A percentile compares a stretch with the other conserved stretches of the same genome.
Conservation (phyloP, 768 basidiomycete genomes). For the Kwoniella botswanensis region DNA sequence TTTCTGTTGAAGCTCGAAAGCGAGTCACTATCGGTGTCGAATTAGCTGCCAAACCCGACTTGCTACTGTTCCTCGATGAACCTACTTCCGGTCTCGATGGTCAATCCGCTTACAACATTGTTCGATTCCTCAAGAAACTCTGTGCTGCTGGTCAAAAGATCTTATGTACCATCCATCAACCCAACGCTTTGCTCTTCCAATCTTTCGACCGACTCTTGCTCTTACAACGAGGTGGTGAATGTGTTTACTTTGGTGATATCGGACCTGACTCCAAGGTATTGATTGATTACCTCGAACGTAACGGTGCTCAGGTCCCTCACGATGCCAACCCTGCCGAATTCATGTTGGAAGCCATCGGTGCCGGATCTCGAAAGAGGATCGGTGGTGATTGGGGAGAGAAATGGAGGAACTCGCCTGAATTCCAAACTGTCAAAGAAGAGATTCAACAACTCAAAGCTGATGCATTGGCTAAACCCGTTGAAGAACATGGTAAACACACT, state of each 20-base stretch:
- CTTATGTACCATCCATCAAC: slow-evolving; percentile 89
- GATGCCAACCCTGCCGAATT: slow-evolving; percentile 79
- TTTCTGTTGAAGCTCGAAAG: slow-evolving; percentile 72
- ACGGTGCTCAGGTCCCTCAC: slow-evolving; percentile 70
- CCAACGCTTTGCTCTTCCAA: slow-evolving; percentile 82
- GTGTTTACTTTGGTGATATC: slow-evolving; percentile 72
- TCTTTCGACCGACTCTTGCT: slow-evolving; percentile 80
- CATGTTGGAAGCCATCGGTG: slow-evolving; percentile 64
- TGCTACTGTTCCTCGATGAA: slow-evolving; percentile 85
- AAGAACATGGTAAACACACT: slow-evolving; percentile 32
- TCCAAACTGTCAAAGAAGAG: slow-evolving; percentile 58
- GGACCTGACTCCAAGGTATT: slow-evolving; percentile 65
- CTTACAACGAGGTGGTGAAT: slow-evolving; percentile 76
- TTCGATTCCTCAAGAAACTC: slow-evolving; percentile 71
- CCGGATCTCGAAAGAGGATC: slow-evolving; percentile 67
- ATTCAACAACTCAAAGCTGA: slow-evolving; percentile 61
- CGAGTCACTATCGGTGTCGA: slow-evolving; percentile 86
- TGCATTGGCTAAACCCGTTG: slow-evolving; percentile 38
- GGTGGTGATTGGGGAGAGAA: slow-evolving; percentile 84
- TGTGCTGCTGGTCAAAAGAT: slow-evolving; percentile 84
- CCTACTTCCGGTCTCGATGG: slow-evolving; percentile 77
- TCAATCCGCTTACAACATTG: slow-evolving; percentile 59
- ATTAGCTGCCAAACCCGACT: slow-evolving; percentile 80
- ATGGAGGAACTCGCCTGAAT: slow-evolving; percentile 77
- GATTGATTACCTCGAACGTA: slow-evolving; percentile 75